Conservation (phyloP, 768 basidiomycete genomes). For the Pleurotus pulmonarius region DNA sequence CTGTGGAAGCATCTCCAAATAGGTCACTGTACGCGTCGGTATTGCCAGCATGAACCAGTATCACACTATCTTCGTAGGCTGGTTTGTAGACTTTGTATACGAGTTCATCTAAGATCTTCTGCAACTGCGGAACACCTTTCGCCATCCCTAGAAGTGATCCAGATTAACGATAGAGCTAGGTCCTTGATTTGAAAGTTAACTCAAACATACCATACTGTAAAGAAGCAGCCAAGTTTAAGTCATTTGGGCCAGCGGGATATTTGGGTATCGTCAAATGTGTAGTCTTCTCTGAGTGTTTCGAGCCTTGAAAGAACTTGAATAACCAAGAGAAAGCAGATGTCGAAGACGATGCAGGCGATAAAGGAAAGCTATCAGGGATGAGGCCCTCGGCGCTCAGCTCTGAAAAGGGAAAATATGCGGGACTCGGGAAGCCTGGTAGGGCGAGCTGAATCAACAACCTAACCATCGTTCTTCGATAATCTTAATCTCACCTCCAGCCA, state of each 20-base stretch:
- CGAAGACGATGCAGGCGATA: conserved; percentile 14
- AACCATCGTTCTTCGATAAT: too few relatives aligned
- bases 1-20: not conserved
- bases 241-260: conserved; percentile 40
- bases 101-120: conserved; percentile 55
- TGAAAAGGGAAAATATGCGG: conserved; percentile 70
- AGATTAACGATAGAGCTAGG: not conserved
- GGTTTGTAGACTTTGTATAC: conserved; percentile 49
- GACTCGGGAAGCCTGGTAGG: conserved; percentile 54
- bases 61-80: conserved; percentile 56
- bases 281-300: conserved; percentile 34
- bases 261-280: conserved; percentile 56
- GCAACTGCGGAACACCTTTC: conserved; percentile 54
- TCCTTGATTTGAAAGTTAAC: conserved; percentile 10
- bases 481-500: conserved; percentile 61
- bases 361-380: conserved; percentile 44
- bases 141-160: conserved; percentile 25
- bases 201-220: conserved; percentile 59
- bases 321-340: conserved; percentile 47
- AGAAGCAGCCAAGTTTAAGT: conserved; percentile 56
- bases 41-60: conserved; percentile 62
- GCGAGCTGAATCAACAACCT: too few relatives aligned
- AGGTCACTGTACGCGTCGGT: conserved; percentile 46
- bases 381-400: conserved; percentile 54
- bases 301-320: conserved; percentile 47